Evolutionary conservation across 1,139 yeast species (phyloP).

Genomic region (Hansenula lynferdii): DNA sequence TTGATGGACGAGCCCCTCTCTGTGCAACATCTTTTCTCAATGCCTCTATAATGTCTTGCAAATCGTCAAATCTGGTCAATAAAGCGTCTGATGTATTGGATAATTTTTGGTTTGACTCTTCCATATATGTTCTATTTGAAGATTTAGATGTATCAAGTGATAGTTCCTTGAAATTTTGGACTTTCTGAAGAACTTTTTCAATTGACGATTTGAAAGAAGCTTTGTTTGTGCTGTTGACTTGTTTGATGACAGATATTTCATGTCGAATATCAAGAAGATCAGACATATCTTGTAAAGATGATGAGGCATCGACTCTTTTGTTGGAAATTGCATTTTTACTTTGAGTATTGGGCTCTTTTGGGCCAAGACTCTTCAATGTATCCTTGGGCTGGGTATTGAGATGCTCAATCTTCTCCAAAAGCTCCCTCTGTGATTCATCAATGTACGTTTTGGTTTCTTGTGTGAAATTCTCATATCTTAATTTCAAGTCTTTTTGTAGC

Average conservation of each 20-base stretch:
- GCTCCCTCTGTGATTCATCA: slow-evolving; percentile 25
- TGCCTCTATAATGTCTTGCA: slow-evolving; percentile 89
- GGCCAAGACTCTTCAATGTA: too few relatives aligned
- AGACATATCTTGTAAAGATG: slow-evolving; percentile 12
- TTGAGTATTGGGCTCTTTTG: too few relatives aligned
- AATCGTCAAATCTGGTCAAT: slow-evolving; percentile 79
- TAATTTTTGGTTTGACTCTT: slow-evolving; percentile 64
- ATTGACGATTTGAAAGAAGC: slow-evolving; percentile 40
- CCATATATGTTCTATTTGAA: slow-evolving; percentile 66
- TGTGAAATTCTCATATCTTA: slow-evolving; percentile 26
- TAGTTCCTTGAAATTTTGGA: slow-evolving; percentile 42
- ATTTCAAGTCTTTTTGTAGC: slow-evolving; percentile 31
- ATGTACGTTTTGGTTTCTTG: slow-evolving; percentile 28
- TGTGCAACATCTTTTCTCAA: slow-evolving; percentile 89
- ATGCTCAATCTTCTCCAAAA: slow-evolving; percentile 27
- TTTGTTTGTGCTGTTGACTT: slow-evolving; percentile 46
- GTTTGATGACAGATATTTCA: slow-evolving; percentile 62
- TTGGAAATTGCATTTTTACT: slow-evolving; percentile 3
- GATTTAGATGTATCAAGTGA: slow-evolving; percentile 30
- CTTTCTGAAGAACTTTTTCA: slow-evolving; percentile 37
- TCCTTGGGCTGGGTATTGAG: not conserved
- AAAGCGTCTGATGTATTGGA: slow-evolving; percentile 74
- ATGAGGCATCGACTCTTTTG: too few relatives aligned
- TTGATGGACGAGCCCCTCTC: slow-evolving; percentile 81
- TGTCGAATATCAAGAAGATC: slow-evolving; percentile 40